Evolutionary conservation across 2,329 filamentous ascomycete genomes (phyloP).

Genomic region (Aureobasidium sp.): DNA sequence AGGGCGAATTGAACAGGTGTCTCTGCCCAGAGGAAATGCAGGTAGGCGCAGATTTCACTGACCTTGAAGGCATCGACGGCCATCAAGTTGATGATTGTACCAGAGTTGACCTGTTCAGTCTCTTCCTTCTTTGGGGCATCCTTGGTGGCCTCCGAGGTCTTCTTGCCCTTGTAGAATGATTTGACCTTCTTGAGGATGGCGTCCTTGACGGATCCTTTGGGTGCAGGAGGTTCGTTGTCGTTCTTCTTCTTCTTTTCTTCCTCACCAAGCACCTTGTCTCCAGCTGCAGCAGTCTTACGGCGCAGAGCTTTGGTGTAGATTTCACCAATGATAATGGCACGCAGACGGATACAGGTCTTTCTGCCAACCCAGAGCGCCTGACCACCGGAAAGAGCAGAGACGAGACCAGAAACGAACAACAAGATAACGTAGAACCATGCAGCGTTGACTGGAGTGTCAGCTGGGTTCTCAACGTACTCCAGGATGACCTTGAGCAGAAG

Average conservation of each 20-base stretch:
- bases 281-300: constrained; percentile 73
- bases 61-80: constrained; percentile 99
- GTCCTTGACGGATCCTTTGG: constrained; percentile 22
- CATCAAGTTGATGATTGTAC: constrained; percentile 99
- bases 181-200: constrained; percentile 39
- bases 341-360: constrained; percentile 85
- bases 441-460: constrained; percentile 68
- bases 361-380: constrained; percentile 89
- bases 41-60: constrained; percentile 84
- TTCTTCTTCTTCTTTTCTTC: constrained; percentile 36
- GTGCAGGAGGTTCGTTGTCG: constrained; percentile 24
- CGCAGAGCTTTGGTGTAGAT: constrained; percentile 94
- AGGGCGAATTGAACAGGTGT: constrained; percentile 83
- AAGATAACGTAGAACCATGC: constrained; percentile 94
- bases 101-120: constrained; percentile 74
- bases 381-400: constrained; percentile 75
- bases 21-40: constrained; percentile 90
- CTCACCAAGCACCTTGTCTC: constrained; percentile 61
- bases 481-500: constrained; percentile 84
- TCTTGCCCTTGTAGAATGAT: constrained; percentile 50
- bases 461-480: constrained; percentile 83
- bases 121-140: constrained; percentile 25
- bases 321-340: constrained; percentile 92
- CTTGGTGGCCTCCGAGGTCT: constrained; percentile 41
- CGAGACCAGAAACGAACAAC: constrained; percentile 71